Conservation (phyloP, 768 basidiomycete genomes). For the Tricholoma matsutake region DNA sequence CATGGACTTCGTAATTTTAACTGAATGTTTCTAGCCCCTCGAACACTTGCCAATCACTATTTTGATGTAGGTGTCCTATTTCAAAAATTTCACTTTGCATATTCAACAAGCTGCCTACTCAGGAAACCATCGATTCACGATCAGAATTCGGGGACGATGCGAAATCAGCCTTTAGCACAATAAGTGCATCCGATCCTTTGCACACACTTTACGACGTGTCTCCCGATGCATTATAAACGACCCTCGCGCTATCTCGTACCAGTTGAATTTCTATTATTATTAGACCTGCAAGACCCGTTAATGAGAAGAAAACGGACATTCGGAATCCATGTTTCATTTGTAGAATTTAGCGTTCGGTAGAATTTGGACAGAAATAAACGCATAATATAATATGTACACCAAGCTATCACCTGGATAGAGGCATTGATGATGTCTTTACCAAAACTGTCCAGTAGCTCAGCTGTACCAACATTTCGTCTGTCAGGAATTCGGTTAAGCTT, state of each 20-base stretch:
- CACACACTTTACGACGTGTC: slow-evolving; percentile 67
- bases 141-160: slow-evolving; percentile 77
- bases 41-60: slow-evolving; percentile 85
- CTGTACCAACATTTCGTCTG: too few relatives aligned
- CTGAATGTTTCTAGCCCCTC: slow-evolving; percentile 56
- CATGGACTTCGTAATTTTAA: slow-evolving; percentile 4
- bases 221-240: slow-evolving; percentile 58
- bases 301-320: not conserved
- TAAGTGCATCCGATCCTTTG: slow-evolving; percentile 47
- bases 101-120: slow-evolving; percentile 4
- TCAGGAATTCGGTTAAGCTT: too few relatives aligned
- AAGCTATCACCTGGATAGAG: too few relatives aligned
- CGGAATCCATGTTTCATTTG: not conserved
- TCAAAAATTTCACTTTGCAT: not conserved
- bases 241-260: not conserved
- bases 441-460: too few relatives aligned
- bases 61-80: slow-evolving; percentile 69
- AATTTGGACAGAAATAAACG: not conserved
- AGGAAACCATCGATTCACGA: slow-evolving; percentile 73
- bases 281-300: not conserved
- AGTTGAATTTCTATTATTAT: not conserved
- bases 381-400: too few relatives aligned
- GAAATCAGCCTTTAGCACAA: slow-evolving; percentile 58
- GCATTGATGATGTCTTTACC: too few relatives aligned
- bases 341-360: not conserved